A percentile compares a stretch with the other conserved stretches of the same genome.
Evolutionary conservation across 345 rosid species (phyloP).

Genomic region (Citrus inodora): DNA sequence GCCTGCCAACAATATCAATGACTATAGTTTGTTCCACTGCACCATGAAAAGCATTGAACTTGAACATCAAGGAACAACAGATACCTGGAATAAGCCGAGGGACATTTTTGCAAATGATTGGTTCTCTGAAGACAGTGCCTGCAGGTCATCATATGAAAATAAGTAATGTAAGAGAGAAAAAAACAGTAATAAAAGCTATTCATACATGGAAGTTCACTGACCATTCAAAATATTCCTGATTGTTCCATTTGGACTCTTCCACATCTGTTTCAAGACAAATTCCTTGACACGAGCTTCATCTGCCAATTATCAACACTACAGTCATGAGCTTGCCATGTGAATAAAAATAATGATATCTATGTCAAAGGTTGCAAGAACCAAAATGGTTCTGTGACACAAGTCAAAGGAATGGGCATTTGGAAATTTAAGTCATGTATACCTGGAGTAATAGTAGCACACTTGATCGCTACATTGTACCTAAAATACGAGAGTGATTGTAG

Average conservation of each 20-base stretch:
- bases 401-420: not conserved
- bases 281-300: conserved; percentile 94
- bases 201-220: conserved; percentile 23
- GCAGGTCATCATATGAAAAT: conserved; percentile 10
- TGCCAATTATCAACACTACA: conserved; percentile 26
- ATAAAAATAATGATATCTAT: not conserved
- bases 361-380: not conserved
- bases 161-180: not conserved
- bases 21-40: conserved; percentile 12
- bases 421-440: conserved; percentile 40
- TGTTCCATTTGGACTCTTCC: conserved; percentile 98
- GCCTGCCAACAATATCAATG: conserved; percentile 39
- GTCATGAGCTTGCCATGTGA: not conserved
- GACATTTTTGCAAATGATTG: conserved; percentile 89
- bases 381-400: not conserved
- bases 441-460: conserved; percentile 98
- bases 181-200: conserved; percentile 2
- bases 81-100: conserved; percentile 86
- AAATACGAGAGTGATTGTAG: conserved; percentile 2
- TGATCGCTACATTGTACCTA: conserved; percentile 97
- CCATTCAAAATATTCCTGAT: conserved; percentile 96
- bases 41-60: not conserved
- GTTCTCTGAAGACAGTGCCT: conserved; percentile 99
- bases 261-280: conserved; percentile 86
- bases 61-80: not conserved